These are phyloP conservation scores for Ustulina deusta DNA, from an alignment of 2,329 filamentous ascomycete genomes.

Conservation along the genomic window DNA sequence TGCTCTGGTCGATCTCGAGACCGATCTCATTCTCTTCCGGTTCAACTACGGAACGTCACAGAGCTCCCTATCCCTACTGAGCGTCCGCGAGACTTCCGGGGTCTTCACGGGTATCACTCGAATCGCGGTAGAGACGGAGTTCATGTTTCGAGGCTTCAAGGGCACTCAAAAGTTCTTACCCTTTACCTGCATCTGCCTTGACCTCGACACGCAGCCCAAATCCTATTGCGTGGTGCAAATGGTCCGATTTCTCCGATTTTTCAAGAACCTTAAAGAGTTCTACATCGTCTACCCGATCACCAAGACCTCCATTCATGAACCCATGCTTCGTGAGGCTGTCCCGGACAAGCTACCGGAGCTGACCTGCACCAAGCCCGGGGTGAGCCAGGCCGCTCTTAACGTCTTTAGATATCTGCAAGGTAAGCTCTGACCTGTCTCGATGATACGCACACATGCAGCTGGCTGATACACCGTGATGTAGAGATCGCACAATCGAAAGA, in stretches of 20 bases:
- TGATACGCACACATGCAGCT: background rate
- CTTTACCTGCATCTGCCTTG: background rate
- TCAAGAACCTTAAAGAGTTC: slow-evolving; percentile 46
- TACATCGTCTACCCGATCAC: slow-evolving; percentile 47
- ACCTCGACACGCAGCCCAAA: too few species aligned
- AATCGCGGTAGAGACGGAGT: slow-evolving; percentile 28
- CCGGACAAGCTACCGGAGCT: background rate
- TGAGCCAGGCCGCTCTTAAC: background rate
- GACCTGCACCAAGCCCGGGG: too few species aligned
- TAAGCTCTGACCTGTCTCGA: background rate
- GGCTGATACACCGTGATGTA: slow-evolving; percentile 25
- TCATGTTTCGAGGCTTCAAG: background rate
- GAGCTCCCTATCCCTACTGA: background rate
- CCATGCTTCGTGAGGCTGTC: background rate
- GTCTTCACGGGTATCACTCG: slow-evolving; percentile 32
- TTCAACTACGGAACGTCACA: background rate
- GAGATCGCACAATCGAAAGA: slow-evolving; percentile 29
- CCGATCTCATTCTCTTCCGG: slow-evolving; percentile 37
- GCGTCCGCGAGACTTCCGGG: fast-evolving
- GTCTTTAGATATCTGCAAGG: slow-evolving; percentile 6
- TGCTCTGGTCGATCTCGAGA: slow-evolving; percentile 6
- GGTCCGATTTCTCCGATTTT: slow-evolving; percentile 44
- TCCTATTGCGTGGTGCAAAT: too few species aligned
- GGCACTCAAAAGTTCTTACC: background rate
- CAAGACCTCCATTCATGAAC: too few species aligned